Evolutionary conservation across 2,329 filamentous ascomycete species (phyloP), one percentile per base, ranked within the genome.

Genomic region (Ophiosphaerella narmari): DNA sequence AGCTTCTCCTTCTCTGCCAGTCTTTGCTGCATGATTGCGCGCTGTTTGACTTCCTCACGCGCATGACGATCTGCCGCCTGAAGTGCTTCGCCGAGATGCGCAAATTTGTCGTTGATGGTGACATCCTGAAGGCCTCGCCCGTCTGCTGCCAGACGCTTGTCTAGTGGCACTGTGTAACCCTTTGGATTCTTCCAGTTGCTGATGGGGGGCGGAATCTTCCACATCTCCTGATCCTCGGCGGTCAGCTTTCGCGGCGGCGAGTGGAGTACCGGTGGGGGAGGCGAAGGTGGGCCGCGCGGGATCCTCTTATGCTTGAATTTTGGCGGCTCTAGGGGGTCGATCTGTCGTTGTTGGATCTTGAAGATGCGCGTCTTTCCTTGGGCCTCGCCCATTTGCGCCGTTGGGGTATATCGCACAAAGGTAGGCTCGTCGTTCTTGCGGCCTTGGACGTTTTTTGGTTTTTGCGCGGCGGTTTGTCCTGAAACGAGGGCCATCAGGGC

Each of bases 291-390:
- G 32, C 93, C 92, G 63, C 91, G 85, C 8, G 93, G 93, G 50
- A 99, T 96, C 77, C 97, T 96, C 81, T 97, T 97, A 78, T 97
- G 91, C 76, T 97, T 97, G 78, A 97, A 97, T 68, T 97, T 97
- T 2, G 94, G 93, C 1, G 94, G 94, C 69, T 97, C 93, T 88
- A 97, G 89, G 0, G 94, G 94, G 75, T 99, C 94, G 61, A 88
- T 83, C 73, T 97, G 93, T 48, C 91, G 83, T 73, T 97, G 91
- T 33, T 97, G 91, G 75, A 99, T 97, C 80, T 97, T 97, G 85
- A 99, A 95, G 59, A 99, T 96, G 12, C 94, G 87, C 66, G 97
- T 90, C 77, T 96, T 96, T 74, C 87, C 88, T 34, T 84, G 86
- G 21, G 79, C 84, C 72, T 91, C 90, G 11, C 94, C 94, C 91